These are phyloP conservation scores for Fusarium longipes DNA, from an alignment of 2,329 filamentous ascomycete species.

Conservation along the genomic window DNA sequence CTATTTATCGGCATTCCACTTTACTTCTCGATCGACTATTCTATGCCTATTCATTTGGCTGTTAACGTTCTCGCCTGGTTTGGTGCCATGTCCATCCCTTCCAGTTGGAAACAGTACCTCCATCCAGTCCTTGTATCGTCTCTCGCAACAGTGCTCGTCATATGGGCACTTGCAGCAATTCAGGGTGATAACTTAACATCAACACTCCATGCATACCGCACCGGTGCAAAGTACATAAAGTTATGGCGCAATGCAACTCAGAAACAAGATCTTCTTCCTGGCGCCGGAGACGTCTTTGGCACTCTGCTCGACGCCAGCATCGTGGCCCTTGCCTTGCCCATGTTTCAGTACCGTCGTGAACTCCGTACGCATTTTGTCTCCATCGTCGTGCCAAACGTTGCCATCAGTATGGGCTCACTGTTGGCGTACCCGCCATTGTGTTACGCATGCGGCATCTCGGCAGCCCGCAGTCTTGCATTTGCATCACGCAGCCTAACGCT, in stretches of 20 bases:
- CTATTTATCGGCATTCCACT: slow-evolving; percentile 64
- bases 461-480: slow-evolving; percentile 64
- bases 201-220: slow-evolving; percentile 61
- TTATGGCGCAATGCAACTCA: slow-evolving; percentile 57
- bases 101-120: slow-evolving; percentile 61
- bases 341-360: slow-evolving; percentile 70
- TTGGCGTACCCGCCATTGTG: slow-evolving; percentile 69
- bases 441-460: slow-evolving; percentile 64
- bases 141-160: slow-evolving; percentile 61
- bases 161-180: slow-evolving; percentile 65
- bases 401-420: slow-evolving; percentile 63
- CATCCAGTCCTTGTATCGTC: slow-evolving; percentile 70
- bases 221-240: slow-evolving; percentile 63
- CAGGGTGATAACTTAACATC: slow-evolving; percentile 54
- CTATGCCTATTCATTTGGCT: slow-evolving; percentile 59
- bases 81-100: slow-evolving; percentile 60
- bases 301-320: slow-evolving; percentile 68
- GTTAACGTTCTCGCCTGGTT: slow-evolving; percentile 66
- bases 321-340: slow-evolving; percentile 68
- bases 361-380: slow-evolving; percentile 63
- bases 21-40: slow-evolving; percentile 65
- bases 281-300: slow-evolving; percentile 67
- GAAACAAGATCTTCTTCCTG: slow-evolving; percentile 51
- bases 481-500: slow-evolving; percentile 67
- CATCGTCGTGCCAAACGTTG: slow-evolving; percentile 65